Base-by-base conservation (phyloP, 2,329 filamentous ascomycete species). In the Ramichloridium luteum region DNA sequence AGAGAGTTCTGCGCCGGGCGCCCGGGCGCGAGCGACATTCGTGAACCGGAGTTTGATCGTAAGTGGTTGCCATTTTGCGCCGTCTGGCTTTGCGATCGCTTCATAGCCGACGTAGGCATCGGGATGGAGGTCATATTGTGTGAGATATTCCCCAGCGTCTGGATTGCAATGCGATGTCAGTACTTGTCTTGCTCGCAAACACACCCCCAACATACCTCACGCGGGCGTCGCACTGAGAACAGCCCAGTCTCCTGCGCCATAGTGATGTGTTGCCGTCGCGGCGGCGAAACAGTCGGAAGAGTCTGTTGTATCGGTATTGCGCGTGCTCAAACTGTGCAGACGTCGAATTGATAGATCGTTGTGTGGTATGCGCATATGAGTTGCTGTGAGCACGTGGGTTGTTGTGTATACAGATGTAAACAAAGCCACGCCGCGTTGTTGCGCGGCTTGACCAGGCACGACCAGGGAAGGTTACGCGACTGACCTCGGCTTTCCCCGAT, bases 91-190 rank as follows among this genome's bases (percentile, higher is more conserved):
- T 77, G 90, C 16, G 82, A 80, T 56, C 90, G 82, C 65, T 98
- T 98, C 70, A 98, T 79, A 25, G 85, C 83, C 25, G 88, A 96
- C 16, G 81, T 72, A 6, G 90, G 88, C 61, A 93, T 84, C 13
- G 90, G 90, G 41, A 98, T 82, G 13, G 75, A 74, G 13, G 81
- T 80, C 57, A 50, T 49, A 42, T 85, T 88, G 56, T 77, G 74
- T 55, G 75, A 88, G 51, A 93, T 75, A 45, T 77, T 77, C 43
- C 80, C 86, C 38, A 96, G 73, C 32, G 90, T 94, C 84, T 92
- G 57, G 41, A 17, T 13, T 8, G 27, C 13, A 29, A 17, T 9
- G 27, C 29, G 12, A 14, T 28, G 20, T 37, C 25, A 27, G 37
- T 47, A 27, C 16, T 29, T 25, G 13, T 25, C 25, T 16, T 10